These are phyloP conservation scores for Fusarium setosum DNA, from an alignment of 2,329 filamentous ascomycete species.

Conservation along the genomic window DNA sequence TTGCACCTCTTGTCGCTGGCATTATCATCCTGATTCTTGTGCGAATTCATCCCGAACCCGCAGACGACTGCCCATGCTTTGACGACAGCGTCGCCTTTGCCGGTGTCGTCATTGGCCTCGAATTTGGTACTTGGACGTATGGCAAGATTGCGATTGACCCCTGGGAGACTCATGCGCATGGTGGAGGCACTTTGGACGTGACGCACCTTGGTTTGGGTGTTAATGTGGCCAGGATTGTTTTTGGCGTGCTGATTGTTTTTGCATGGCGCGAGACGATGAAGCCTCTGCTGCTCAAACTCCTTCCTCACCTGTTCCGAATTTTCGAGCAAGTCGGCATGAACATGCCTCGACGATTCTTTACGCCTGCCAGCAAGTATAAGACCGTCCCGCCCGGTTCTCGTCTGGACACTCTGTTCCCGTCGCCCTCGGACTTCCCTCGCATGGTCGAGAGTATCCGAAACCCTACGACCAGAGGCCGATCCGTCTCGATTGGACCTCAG, in stretches of 20 bases:
- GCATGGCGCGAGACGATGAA: constrained; percentile 93
- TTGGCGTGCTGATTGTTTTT: constrained; percentile 88
- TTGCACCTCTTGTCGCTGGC: constrained; percentile 72
- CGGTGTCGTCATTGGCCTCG: constrained; percentile 87
- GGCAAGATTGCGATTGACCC: constrained; percentile 62
- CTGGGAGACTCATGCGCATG: constrained; percentile 57
- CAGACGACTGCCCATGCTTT: constrained; percentile 96
- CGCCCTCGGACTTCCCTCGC: constrained; percentile 86
- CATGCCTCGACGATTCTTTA: constrained; percentile 90
- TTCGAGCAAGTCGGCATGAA: constrained; percentile 83
- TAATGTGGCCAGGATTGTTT: constrained; percentile 74
- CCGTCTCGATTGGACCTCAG: constrained; percentile 92
- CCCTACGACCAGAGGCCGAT: constrained; percentile 75
- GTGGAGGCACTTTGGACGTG: constrained; percentile 71
- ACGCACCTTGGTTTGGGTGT: constrained; percentile 73
- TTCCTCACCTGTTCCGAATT: constrained; percentile 89
- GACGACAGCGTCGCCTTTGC: constrained; percentile 96
- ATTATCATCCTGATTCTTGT: constrained; percentile 80
- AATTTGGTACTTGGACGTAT: constrained; percentile 87
- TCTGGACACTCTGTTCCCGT: constrained; percentile 88
- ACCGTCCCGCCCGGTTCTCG: constrained; percentile 77
- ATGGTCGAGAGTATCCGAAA: constrained; percentile 86
- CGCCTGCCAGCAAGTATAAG: constrained; percentile 89
- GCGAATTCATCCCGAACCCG: constrained; percentile 92
- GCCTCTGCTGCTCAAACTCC: constrained; percentile 77